Evolutionary conservation across 2,329 filamentous ascomycete species (phyloP).

Genomic region (Akanthomyces dipterigenus): DNA sequence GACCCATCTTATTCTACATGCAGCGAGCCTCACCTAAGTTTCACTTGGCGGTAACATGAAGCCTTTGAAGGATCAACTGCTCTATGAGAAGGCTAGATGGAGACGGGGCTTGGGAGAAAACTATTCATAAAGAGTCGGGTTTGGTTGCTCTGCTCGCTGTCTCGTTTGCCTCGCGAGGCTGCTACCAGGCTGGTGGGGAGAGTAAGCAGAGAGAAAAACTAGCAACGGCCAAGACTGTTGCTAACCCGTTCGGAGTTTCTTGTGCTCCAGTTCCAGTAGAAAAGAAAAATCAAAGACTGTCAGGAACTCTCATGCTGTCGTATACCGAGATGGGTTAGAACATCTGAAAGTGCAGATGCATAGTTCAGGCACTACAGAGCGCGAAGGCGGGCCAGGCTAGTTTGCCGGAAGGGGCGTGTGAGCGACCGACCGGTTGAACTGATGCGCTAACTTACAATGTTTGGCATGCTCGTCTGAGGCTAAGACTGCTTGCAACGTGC

Average conservation of each 20-base stretch:
- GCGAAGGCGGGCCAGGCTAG: background rate
- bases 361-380: background rate
- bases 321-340: background rate
- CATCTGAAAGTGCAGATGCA: background rate
- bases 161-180: background rate
- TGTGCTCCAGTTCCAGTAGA: background rate
- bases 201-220: slow-evolving; percentile 7
- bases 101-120: background rate
- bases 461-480: background rate
- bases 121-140: background rate
- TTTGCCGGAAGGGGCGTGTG: background rate
- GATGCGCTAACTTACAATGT: background rate
- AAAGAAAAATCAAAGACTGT: background rate
- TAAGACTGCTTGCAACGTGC: background rate
- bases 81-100: background rate
- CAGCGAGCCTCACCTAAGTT: background rate
- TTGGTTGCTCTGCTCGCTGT: background rate
- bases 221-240: background rate
- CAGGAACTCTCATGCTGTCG: background rate
- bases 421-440: background rate
- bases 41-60: background rate
- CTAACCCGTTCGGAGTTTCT: background rate
- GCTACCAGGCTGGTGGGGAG: background rate
- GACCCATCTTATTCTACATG: background rate
- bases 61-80: background rate